These are phyloP conservation scores for Cryptosporidium sp. DNA, from an alignment of 169 alveolate genomes.

Conservation along the genomic window DNA sequence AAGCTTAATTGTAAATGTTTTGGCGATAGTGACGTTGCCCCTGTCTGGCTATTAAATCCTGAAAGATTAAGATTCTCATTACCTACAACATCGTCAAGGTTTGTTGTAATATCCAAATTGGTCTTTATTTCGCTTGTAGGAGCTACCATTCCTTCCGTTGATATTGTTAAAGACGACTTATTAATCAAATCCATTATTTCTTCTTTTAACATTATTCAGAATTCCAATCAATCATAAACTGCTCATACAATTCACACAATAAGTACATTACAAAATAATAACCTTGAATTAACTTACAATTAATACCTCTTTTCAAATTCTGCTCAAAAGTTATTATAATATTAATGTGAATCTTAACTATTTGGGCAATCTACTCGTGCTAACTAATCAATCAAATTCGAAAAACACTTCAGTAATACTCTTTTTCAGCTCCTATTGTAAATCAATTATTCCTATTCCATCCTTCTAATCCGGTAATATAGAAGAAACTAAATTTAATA, in stretches of 20 bases:
- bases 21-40: neutral
- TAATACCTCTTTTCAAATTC: neutral
- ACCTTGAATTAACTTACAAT: neutral
- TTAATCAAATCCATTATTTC: constrained; percentile 16
- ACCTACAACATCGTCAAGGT: neutral
- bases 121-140: neutral
- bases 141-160: constrained; percentile 6
- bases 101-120: constrained; percentile 21
- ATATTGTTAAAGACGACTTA: constrained; percentile 10
- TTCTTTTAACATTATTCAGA: neutral
- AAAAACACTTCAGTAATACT: neutral
- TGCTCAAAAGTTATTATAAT: neutral
- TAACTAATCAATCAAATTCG: neutral
- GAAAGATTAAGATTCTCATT: constrained; percentile 33
- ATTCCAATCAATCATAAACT: neutral
- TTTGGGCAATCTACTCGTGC: neutral
- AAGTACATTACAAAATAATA: neutral
- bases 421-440: neutral
- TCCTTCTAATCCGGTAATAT: neutral
- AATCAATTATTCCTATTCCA: neutral
- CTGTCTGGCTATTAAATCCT: constrained; percentile 4
- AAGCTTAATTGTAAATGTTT: constrained; percentile 5
- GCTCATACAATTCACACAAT: neutral
- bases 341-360: neutral
- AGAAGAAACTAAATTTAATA: neutral